Evolutionary conservation across 306 rosid genomes (phyloP).

Genomic region (Malus asiatica): DNA sequence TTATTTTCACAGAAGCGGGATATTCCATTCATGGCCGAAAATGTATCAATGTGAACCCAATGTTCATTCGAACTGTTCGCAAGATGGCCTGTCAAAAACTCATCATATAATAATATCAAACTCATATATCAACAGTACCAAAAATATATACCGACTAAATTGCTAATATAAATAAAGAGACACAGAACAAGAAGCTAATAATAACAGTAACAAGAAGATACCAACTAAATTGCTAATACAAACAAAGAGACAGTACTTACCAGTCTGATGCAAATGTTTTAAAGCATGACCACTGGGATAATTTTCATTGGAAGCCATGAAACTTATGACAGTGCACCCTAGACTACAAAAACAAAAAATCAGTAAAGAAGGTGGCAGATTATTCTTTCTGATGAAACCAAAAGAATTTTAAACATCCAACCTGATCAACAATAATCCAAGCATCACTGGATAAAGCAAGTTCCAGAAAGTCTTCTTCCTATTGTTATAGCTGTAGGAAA

Average conservation of each 20-base stretch:
- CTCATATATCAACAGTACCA: background rate
- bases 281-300: constrained; percentile 90
- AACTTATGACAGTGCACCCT: constrained; percentile 61
- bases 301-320: constrained; percentile 84
- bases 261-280: constrained; percentile 54
- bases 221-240: background rate
- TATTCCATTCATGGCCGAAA: constrained; percentile 95
- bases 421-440: constrained; percentile 69
- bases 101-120: background rate
- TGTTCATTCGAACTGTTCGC: constrained; percentile 38
- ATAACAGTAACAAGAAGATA: background rate
- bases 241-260: constrained; percentile 28
- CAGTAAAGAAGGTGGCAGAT: constrained; percentile 14
- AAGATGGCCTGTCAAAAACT: constrained; percentile 41
- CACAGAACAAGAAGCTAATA: background rate
- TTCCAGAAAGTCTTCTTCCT: constrained; percentile 73
- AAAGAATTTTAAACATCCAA: constrained; percentile 24
- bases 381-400: constrained; percentile 3
- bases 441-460: constrained; percentile 50
- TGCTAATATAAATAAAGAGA: too few relatives aligned
- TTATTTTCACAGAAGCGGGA: constrained; percentile 82
- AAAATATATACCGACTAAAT: background rate
- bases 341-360: constrained; percentile 58
- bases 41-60: constrained; percentile 89
- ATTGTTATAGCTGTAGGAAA: constrained; percentile 78